Conservation (phyloP, 2,329 filamentous ascomycete species). For the Talaromyces sp. region DNA sequence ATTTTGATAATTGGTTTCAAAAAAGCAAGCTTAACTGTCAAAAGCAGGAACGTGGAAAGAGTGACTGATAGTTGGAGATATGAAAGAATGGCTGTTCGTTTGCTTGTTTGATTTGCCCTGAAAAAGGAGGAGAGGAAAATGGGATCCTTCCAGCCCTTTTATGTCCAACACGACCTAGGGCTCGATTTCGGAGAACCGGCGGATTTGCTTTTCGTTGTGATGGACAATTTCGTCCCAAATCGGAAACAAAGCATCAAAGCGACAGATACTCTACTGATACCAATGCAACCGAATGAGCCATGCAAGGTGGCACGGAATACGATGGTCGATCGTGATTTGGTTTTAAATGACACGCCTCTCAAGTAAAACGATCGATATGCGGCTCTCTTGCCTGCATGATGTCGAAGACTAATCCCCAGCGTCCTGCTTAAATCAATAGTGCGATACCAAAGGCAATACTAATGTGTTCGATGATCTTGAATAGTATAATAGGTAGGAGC, state of each 20-base stretch:
- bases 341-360: background rate
- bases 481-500: background rate
- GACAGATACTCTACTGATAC: background rate
- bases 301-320: background rate
- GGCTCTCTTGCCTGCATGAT: background rate
- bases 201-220: background rate
- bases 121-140: background rate
- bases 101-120: background rate
- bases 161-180: background rate
- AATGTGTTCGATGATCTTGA: background rate
- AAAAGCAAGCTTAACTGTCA: background rate
- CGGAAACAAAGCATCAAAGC: background rate
- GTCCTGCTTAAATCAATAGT: background rate
- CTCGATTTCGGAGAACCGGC: background rate
- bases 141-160: conserved; percentile 16
- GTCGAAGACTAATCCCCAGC: background rate
- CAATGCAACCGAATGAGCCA: background rate
- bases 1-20: conserved; percentile 1
- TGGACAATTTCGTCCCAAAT: background rate
- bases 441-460: background rate
- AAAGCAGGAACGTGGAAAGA: conserved; percentile 6
- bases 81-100: conserved; percentile 11
- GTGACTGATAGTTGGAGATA: conserved; percentile 11
- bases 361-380: background rate
- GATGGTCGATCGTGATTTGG: conserved; percentile 4